Evolutionary conservation across 805 yeast species (phyloP).

Genomic region (Suhomyces canberraensis): DNA sequence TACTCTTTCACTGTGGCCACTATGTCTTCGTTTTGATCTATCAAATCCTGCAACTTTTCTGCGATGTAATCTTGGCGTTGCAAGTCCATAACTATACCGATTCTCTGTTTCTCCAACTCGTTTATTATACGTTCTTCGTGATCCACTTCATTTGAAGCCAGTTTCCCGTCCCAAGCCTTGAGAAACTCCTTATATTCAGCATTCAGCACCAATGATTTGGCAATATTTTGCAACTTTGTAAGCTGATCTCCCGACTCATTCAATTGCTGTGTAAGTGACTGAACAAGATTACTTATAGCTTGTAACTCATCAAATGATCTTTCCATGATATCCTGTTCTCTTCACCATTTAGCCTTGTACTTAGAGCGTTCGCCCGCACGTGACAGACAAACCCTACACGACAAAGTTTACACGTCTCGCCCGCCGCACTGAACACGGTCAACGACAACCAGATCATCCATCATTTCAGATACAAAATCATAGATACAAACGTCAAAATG

Average conservation of each 20-base stretch:
- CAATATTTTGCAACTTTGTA: slow-evolving; percentile 14
- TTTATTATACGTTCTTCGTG: slow-evolving; percentile 2
- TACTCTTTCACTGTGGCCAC: slow-evolving; percentile 31
- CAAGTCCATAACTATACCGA: slow-evolving; percentile 34
- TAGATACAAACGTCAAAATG: slow-evolving; percentile 41
- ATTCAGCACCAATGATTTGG: slow-evolving; percentile 17
- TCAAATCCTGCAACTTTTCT: slow-evolving; percentile 29
- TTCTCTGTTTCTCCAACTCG: slow-evolving; percentile 26
- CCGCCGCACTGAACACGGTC: not conserved
- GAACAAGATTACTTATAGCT: slow-evolving; percentile 16
- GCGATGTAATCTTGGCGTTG: slow-evolving; percentile 35
- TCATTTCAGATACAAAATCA: too few species aligned
- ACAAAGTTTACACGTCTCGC: slow-evolving; percentile 1
- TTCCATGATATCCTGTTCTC: too few species aligned
- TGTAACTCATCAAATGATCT: slow-evolving; percentile 18
- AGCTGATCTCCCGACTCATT: slow-evolving; percentile 19
- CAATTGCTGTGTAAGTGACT: slow-evolving; percentile 15
- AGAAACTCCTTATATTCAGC: slow-evolving; percentile 12
- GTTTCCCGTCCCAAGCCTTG: not conserved
- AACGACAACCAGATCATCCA: not conserved
- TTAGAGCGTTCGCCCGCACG: too few species aligned
- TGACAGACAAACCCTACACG: not conserved
- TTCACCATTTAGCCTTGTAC: too few species aligned
- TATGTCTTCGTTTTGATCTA: slow-evolving; percentile 32
- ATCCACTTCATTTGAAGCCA: slow-evolving; percentile 2